Base-by-base conservation (phyloP, 345 rosid species). In the Kandelia obovata region DNA sequence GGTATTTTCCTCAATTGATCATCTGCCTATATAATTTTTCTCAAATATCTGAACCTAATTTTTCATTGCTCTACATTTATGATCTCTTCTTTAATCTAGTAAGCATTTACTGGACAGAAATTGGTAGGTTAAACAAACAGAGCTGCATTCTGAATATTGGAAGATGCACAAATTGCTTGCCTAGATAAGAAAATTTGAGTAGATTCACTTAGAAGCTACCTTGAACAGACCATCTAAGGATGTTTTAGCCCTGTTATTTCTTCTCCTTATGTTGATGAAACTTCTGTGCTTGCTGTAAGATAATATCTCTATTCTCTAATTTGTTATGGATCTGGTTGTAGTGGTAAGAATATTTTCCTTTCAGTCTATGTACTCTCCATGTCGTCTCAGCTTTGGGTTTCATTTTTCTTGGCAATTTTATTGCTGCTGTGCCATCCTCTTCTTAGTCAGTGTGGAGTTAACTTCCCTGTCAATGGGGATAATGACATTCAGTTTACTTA, bases 1-100 rank as follows among this genome's bases (percentile, higher is more conserved):
- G 99, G 99, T 95, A 86, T 6, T 5, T 23, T 7, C 21, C 7
- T 13, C 37, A 47, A 3, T 5, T 16, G 28, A 35, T 59, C 26
- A 8, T 43, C 13, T 10, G 8, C 51, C 20, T 60, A 31, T 30
- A 16, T 31, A 28, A 47, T 28, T 2, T 20, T 11, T 30, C 28
- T 4, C 5, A 30, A 9, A 21, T 2, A 47, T 61, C 31, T 27
- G 21, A 52, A n/a, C 73, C 65, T 8, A n/a, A 47, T 10, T 25
- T n/a, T 27, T 28, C 28, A 56, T 25, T 25, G 10, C 30, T 68
- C 17, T 53, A 23, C 23, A 8, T 26, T n/a, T 61, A 2, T 43
- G 17, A 2, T 46, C 10, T 68, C 58, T 30, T 25, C 23, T 55
- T 47, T 13, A 10, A 59, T 60, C 23, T 69, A 31, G 35, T 3